phyloP scores from a whole-genome alignment of 176 grass and related monocot genomes.

The Cenchrus purpureus region DNA sequence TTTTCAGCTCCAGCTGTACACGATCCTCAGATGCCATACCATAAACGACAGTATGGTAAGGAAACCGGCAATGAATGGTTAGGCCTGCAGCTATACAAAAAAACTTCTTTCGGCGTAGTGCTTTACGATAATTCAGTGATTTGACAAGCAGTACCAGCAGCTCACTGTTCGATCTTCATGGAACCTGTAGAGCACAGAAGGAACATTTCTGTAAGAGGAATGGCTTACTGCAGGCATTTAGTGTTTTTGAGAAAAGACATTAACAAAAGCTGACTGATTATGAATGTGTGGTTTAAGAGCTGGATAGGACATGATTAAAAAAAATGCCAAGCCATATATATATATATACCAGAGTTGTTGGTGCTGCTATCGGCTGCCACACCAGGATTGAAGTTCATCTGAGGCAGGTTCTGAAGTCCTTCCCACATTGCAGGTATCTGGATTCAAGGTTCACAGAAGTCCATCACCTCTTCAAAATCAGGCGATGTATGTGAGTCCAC shows the following conservation, averaged over 20 bases:
- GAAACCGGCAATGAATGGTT: conserved; percentile 49
- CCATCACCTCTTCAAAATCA: conserved; percentile 27
- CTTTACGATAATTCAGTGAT: conserved; percentile 41
- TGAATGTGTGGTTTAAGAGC: not conserved
- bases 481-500: not conserved
- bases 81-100: conserved; percentile 74
- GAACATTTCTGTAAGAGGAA: conserved; percentile 35
- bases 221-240: not conserved
- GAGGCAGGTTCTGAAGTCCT: conserved; percentile 63
- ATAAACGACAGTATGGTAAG: conserved; percentile 27
- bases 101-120: conserved; percentile 36
- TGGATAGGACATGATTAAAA: not conserved
- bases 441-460: conserved; percentile 39
- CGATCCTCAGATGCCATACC: conserved; percentile 36
- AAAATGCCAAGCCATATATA: not conserved
- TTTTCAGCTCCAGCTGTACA: conserved; percentile 55
- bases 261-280: not conserved
- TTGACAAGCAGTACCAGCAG: conserved; percentile 30
- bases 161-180: conserved; percentile 66
- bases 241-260: not conserved
- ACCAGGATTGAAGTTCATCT: conserved; percentile 62
- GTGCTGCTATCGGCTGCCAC: conserved; percentile 35
- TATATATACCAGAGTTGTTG: conserved; percentile 52
- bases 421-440: conserved; percentile 78
- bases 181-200: conserved; percentile 42